Evolutionary conservation across 169 alveolate genomes (phyloP), one percentile per base, ranked within the genome.

Genomic region (Plasmodium chabaudi): DNA sequence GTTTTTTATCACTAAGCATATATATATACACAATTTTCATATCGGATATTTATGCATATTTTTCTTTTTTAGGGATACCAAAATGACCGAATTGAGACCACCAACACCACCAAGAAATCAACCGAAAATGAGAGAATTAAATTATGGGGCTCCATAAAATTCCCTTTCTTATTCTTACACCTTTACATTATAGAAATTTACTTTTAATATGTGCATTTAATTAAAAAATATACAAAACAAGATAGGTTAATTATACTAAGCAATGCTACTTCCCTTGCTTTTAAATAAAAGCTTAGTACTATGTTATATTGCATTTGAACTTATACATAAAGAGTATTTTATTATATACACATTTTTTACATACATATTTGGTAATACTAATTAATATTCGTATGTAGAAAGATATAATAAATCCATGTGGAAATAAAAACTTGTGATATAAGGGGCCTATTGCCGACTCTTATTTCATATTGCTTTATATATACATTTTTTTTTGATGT

Each of bases 91-190:
- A 71, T 82, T 92, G 17, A 68, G 96, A 27, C 96, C 96, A 5
- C 96, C 96, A 17, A 94, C 96, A 17, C 96, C 96, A 44, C 96
- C 96, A 49, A 77, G 96, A 57, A 92, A 88, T 79, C 93, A 88
- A 42, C 95, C 94, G 49, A 88, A 91, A 91, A 91, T 91, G 92
- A 70, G 93, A n/a, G 94, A 92, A 63, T 56, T 61, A 34, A 92
- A 92, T 82, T 92, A 77, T 91, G 94, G 94, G 3, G 94, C 94
- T 27, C 94, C 94, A 42, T 87, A 71, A 68, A 27, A 46, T n/a
- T 25, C 27, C 9, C 49, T 25, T 47, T 51, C 44, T 57, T 70
- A 27, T 73, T 27, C 34, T 67, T 90, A 60, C 27, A 42, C 70
- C 21, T 17, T 68, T 25, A 7, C 10, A 42, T 47, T 9, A n/a